Conservation (phyloP, 371 early-diverging fungal species). For the Chytridium lagenaria region DNA sequence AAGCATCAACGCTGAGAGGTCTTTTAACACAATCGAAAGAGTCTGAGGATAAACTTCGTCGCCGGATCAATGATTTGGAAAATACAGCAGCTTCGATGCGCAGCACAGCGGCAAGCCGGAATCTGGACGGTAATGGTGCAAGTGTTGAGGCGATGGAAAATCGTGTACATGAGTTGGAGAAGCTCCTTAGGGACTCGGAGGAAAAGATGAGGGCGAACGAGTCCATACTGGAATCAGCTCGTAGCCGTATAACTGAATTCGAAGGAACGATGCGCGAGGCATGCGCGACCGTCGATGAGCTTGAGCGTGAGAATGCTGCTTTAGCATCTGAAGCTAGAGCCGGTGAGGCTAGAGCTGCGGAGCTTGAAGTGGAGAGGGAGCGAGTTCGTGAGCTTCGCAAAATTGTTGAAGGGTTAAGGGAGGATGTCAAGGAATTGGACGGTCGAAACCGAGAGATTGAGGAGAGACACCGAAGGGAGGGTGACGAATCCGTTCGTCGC, state of each 20-base stretch:
- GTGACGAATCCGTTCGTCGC: neutral
- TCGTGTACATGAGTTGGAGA: slow-evolving; percentile 21
- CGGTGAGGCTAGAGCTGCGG: slow-evolving; percentile 15
- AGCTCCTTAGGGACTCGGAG: slow-evolving; percentile 15
- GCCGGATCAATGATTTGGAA: slow-evolving; percentile 15
- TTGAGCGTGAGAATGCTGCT: slow-evolving; percentile 37
- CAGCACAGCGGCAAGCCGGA: neutral
- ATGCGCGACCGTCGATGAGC: slow-evolving; percentile 33
- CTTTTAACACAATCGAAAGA: slow-evolving; percentile 16
- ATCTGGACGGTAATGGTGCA: neutral
- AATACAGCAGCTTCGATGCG: neutral
- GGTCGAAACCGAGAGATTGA: neutral
- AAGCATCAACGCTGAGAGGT: slow-evolving; percentile 12
- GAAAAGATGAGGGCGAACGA: slow-evolving; percentile 18
- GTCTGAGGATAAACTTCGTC: slow-evolving; percentile 18
- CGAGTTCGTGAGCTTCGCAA: slow-evolving; percentile 1
- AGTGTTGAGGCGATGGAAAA: neutral
- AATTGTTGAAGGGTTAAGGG: slow-evolving; percentile 6
- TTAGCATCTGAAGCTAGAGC: slow-evolving; percentile 19
- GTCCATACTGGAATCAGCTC: slow-evolving; percentile 19
- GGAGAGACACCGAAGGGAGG: slow-evolving; percentile 1
- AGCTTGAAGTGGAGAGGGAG: slow-evolving; percentile 23
- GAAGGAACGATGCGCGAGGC: slow-evolving; percentile 47
- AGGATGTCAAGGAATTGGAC: neutral
- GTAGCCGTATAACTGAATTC: slow-evolving; percentile 35